These are phyloP conservation scores for Pythium oligandrum DNA, from an alignment of 352 stramenopile species.

Conservation along the genomic window DNA sequence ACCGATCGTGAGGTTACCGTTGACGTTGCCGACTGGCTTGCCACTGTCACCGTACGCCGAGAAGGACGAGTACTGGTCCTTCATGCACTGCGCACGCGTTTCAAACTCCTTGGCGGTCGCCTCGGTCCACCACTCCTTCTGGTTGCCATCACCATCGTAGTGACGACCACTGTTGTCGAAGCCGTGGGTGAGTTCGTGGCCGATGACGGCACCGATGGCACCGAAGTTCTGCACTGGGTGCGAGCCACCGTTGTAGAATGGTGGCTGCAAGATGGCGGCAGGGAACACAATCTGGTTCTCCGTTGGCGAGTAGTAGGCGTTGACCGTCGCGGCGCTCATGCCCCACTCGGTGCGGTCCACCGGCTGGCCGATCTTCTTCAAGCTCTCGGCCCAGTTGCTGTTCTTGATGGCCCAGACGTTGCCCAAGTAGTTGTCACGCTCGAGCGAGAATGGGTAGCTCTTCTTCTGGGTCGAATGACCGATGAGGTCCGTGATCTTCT, in stretches of 20 bases:
- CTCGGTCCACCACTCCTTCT: slow-evolving; percentile 89
- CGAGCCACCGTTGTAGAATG: slow-evolving; percentile 83
- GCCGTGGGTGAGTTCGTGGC: slow-evolving; percentile 93
- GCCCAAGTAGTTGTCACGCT: slow-evolving; percentile 35
- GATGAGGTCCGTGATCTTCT: slow-evolving; percentile 26
- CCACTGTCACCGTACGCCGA: slow-evolving; percentile 26
- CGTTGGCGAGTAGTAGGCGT: slow-evolving; percentile 73
- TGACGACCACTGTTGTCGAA: slow-evolving; percentile 90
- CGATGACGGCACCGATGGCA: slow-evolving; percentile 88
- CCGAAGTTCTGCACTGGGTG: slow-evolving; percentile 89
- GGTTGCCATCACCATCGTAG: slow-evolving; percentile 82
- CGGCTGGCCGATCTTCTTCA: slow-evolving; percentile 28
- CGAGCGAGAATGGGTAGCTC: slow-evolving; percentile 23
- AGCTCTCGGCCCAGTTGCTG: slow-evolving; percentile 16
- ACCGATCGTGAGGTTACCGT: slow-evolving; percentile 57
- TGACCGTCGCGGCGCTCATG: slow-evolving; percentile 90
- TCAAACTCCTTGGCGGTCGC: slow-evolving; percentile 70
- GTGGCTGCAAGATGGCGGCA: slow-evolving; percentile 89
- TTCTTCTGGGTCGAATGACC: slow-evolving; percentile 33
- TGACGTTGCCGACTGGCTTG: slow-evolving; percentile 32
- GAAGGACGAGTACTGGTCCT: slow-evolving; percentile 47
- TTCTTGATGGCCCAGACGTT: slow-evolving; percentile 43
- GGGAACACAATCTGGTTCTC: slow-evolving; percentile 92
- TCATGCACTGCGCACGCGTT: slow-evolving; percentile 43
- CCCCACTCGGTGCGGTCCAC: slow-evolving; percentile 67